Base-by-base conservation (phyloP, 148 eudicot genomes). In the Rhododendron griersonianum region DNA sequence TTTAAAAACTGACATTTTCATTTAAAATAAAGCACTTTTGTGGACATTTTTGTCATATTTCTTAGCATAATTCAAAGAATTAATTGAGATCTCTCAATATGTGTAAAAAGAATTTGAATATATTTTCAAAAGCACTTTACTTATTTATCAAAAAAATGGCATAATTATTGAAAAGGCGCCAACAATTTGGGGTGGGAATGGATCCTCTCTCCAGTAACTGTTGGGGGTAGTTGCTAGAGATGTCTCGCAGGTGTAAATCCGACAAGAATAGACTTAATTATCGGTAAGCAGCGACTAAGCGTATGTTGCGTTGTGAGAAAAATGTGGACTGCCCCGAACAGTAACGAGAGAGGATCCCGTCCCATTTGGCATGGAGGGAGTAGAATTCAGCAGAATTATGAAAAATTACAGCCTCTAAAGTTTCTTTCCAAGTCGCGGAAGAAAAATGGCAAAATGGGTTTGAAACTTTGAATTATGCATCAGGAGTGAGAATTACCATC, bases 401-500 rank as follows among this genome's bases (percentile, higher is more conserved):
- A 6, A 7, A 67, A 65, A 44, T 39, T 82, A 23, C 61, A 81
- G 14, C 23, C 16, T 81, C 30, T 61, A 19, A 82, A 44, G 9
- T 2, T 37, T 6, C 25, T 3, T 59, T 59, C 8, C 1, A 59
- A 21, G n/a, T 59, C 5, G 25, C 7, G 1, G n/a, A 59, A 59
- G 65, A 59, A 19, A 21, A 19, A 59, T 21, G n/a, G 25, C n/a
- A 59, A 19, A 19, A 21, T 59, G 65, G 7, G 65, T 59, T n/a
- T 11, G n/a, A n/a, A n/a, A n/a, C n/a, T n/a, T n/a, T n/a, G 74
- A 25, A 67, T 67, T 67, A 25, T 67, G 28, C 25, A 51, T 28
- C 16, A 35, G 63, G 1, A 16, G 15, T 45, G 78, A 87, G 53
- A 83, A 78, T 83, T 87, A 87, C 85, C 88, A 59, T 47, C 30